These are phyloP conservation scores for Leucoagaricus sp. DNA, from an alignment of 1,284 basidiomycete genomes.

Conservation along the genomic window DNA sequence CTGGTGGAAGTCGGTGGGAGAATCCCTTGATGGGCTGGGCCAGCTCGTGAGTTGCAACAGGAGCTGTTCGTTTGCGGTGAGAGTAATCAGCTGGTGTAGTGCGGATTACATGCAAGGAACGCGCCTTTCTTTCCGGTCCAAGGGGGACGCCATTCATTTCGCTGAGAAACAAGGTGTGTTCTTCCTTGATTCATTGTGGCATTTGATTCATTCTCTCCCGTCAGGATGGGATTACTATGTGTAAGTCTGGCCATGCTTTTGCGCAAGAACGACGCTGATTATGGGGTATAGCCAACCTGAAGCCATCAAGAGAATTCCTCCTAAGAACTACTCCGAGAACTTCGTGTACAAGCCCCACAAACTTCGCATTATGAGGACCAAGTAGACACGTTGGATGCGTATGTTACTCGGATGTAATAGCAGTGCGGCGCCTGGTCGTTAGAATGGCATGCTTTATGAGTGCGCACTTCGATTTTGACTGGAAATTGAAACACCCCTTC, in stretches of 20 bases:
- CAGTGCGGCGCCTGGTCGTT: neutral
- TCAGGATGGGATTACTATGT: constrained; percentile 79
- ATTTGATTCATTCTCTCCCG: constrained; percentile 4
- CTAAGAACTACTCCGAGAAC: constrained; percentile 94
- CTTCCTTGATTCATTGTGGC: neutral
- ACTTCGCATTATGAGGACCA: constrained; percentile 89
- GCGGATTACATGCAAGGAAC: constrained; percentile 99
- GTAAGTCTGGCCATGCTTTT: constrained; percentile 41
- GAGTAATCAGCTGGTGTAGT: constrained; percentile 40
- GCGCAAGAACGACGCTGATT: constrained; percentile 11
- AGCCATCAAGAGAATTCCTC: constrained; percentile 74
- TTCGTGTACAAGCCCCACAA: constrained; percentile 83
- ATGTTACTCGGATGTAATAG: constrained; percentile 8
- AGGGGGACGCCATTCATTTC: constrained; percentile 94
- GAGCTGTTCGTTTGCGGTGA: neutral
- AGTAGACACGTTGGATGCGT: constrained; percentile 55
- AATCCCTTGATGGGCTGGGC: constrained; percentile 99
- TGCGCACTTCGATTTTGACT: neutral
- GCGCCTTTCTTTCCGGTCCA: constrained; percentile 82
- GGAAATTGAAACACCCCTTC: neutral
- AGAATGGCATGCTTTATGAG: constrained; percentile 1
- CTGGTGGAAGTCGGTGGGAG: constrained; percentile 93
- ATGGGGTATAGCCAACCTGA: constrained; percentile 61
- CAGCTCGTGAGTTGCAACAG: constrained; percentile 67
- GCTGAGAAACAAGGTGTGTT: constrained; percentile 85